A percentile compares a stretch with the other conserved stretches of the same genome.
phyloP scores from a whole-genome alignment of 192 early-diverging fungal genomes.

The Backusella westeae region DNA sequence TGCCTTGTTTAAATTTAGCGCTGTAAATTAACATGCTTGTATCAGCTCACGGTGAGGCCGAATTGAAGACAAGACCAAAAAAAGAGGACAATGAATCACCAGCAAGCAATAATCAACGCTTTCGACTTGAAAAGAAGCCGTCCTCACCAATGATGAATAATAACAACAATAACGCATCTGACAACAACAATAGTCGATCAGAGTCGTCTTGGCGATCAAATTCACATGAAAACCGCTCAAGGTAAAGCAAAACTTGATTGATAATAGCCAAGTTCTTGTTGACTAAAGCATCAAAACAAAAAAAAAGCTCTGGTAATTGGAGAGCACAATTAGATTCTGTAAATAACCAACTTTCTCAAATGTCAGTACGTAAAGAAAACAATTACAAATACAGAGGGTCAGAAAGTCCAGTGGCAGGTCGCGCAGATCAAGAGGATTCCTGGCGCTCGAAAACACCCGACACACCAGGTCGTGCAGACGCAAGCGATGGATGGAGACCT shows the following conservation, averaged over 20 bases:
- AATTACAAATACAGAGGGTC: background rate
- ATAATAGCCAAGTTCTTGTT: background rate
- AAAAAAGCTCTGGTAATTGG: background rate
- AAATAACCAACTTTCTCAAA: background rate
- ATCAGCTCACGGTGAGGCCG: constrained; percentile 29
- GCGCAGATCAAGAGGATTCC: background rate
- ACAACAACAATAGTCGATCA: background rate
- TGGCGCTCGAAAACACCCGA: background rate
- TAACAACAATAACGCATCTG: background rate
- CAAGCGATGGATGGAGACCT: background rate
- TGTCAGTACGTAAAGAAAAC: background rate
- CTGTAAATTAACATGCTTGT: background rate
- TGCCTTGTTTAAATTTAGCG: background rate
- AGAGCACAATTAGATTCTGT: background rate
- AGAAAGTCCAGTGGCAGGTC: background rate
- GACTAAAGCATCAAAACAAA: background rate
- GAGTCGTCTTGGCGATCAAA: background rate
- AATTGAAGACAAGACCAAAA: constrained; percentile 26
- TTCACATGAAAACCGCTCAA: background rate
- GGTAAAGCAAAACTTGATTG: background rate
- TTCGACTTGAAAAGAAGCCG: background rate
- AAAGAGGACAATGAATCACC: background rate
- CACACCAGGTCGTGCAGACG: background rate
- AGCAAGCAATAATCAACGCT: background rate
- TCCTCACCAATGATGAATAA: background rate